Evolutionary conservation across 140 eudicot species (phyloP).

Genomic region (Oenanthe javanica): DNA sequence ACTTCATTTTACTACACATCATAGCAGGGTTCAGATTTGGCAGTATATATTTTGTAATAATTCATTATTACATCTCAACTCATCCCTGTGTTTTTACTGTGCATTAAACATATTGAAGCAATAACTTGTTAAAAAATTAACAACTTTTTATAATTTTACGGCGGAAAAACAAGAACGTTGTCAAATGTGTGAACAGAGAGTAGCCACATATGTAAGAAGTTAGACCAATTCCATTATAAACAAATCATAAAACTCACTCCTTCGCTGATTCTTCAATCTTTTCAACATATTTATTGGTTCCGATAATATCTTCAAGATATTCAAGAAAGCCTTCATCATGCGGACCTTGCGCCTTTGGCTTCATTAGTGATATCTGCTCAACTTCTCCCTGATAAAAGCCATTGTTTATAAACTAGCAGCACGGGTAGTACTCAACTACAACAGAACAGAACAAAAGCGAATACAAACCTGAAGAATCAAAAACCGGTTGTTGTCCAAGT

Average conservation of each 20-base stretch:
- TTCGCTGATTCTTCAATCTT: constrained; percentile 72
- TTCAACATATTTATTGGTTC: constrained; percentile 74
- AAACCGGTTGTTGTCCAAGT: constrained; percentile 91
- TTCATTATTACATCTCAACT: not conserved
- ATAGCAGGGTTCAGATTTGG: no score
- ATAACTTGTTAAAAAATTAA: not conserved
- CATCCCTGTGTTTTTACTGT: not conserved
- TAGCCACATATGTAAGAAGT: not conserved
- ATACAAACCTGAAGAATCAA: constrained; percentile 82
- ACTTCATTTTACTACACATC: no score
- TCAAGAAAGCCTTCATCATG: constrained; percentile 98
- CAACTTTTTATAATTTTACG: no score
- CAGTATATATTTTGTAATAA: no score
- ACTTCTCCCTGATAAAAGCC: constrained; percentile 69
- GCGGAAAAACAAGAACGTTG: not conserved
- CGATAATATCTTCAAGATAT: constrained; percentile 91
- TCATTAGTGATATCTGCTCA: constrained; percentile 95
- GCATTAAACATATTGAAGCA: not conserved
- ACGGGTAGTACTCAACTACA: not conserved
- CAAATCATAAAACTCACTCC: constrained; percentile 47
- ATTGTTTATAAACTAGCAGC: not conserved
- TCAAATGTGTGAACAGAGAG: not conserved
- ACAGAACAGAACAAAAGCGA: not conserved
- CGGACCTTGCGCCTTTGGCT: constrained; percentile 89
- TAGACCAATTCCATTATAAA: not conserved